These are phyloP conservation scores for Citrus maxima DNA, from an alignment of 345 rosid genomes.

Conservation along the genomic window DNA sequence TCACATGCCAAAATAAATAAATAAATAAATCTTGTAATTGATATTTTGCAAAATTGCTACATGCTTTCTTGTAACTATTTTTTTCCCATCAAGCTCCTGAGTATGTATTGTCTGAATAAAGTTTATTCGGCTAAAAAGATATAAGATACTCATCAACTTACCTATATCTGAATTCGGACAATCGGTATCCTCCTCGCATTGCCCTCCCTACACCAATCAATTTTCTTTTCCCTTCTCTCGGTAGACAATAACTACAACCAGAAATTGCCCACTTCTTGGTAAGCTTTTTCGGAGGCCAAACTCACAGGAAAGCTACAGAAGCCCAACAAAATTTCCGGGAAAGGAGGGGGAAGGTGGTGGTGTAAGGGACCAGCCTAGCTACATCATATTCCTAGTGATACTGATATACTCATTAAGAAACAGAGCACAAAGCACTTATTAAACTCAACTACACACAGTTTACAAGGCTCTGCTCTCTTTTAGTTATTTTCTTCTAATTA, in stretches of 20 bases:
- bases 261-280: constrained; percentile 11
- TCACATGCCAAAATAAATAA: not conserved
- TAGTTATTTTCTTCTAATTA: not conserved
- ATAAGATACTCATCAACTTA: constrained; percentile 7
- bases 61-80: not conserved
- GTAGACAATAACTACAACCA: constrained; percentile 6
- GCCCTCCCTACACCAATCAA: not conserved
- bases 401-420: not conserved
- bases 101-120: not conserved
- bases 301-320: not conserved
- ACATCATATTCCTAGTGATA: not conserved
- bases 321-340: not conserved
- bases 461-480: not conserved
- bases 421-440: not conserved
- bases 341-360: not conserved
- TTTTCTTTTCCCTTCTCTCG: constrained; percentile 20
- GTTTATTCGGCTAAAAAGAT: not conserved
- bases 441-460: not conserved
- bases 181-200: not conserved
- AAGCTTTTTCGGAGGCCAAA: not conserved
- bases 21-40: not conserved
- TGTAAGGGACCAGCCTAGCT: constrained; percentile 10
- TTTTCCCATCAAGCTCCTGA: not conserved
- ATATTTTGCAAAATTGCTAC: not conserved
- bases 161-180: not conserved